A percentile compares a stretch with the other conserved stretches of the same genome.
These are phyloP conservation scores for Penicillium polonicum DNA, from an alignment of 2,329 filamentous ascomycete species.

Conservation along the genomic window DNA sequence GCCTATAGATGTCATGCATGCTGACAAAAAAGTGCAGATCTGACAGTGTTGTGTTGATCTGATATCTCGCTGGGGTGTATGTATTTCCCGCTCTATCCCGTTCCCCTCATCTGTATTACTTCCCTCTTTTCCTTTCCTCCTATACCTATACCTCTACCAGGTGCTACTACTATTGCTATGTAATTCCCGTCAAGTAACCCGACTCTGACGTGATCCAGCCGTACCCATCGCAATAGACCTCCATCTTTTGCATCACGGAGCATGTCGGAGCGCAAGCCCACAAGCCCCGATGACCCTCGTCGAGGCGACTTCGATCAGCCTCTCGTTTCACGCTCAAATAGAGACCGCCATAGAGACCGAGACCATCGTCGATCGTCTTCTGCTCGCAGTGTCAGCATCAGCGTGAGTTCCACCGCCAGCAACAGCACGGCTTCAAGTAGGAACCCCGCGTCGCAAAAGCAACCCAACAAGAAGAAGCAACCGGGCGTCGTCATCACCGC, in stretches of 20 bases:
- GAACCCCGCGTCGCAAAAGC: background rate
- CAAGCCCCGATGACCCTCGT: background rate
- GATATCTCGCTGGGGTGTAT: slow-evolving; percentile 6
- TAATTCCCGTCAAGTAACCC: background rate
- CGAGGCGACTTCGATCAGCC: background rate
- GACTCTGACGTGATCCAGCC: slow-evolving; percentile 7
- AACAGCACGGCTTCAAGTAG: slow-evolving; percentile 4
- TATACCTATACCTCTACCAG: background rate
- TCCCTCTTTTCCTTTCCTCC: background rate
- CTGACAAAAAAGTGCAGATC: slow-evolving; percentile 11
- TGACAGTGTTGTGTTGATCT: background rate
- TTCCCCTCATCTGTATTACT: background rate
- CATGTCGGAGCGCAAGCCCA: slow-evolving; percentile 23
- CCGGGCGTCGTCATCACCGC: slow-evolving; percentile 11
- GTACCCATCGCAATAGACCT: background rate
- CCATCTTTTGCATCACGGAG: slow-evolving; percentile 15
- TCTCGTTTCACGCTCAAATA: background rate
- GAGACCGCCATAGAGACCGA: slow-evolving; percentile 1
- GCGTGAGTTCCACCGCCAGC: slow-evolving; percentile 3
- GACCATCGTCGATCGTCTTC: slow-evolving; percentile 1
- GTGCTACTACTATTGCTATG: slow-evolving; percentile 1
- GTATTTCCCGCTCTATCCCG: slow-evolving; percentile 5
- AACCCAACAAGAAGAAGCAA: slow-evolving; percentile 10
- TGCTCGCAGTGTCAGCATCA: slow-evolving; percentile 1
- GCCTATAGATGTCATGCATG: slow-evolving; percentile 22